Base-by-base conservation (phyloP, 176 grass and related monocot genomes). In the Pontederia crassipes region DNA sequence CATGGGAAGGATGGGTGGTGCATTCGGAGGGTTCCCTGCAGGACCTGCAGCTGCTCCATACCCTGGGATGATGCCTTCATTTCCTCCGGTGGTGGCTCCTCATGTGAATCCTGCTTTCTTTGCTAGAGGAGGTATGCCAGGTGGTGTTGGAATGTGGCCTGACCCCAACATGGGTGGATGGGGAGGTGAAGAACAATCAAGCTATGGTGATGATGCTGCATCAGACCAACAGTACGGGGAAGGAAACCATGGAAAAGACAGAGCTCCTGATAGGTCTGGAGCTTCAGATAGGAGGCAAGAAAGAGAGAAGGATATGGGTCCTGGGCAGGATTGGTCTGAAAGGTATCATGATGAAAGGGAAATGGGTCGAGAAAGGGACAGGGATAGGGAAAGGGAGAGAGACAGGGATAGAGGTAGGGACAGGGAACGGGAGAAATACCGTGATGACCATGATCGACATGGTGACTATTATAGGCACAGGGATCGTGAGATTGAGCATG, bases 91-190 rank as follows among this genome's bases (percentile, higher is more conserved):
- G 61, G 85, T 95, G 48, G 89, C 85, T 2, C 85, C 89, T 17
- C 89, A 95, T 82, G 75, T 95, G n/a, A 95, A 95, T 64, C 89
- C 89, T 1, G 81, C 89, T 73, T 95, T 95, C 78, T 89, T 95
- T 59, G 85, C 81, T 14, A 70, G 89, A 18, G 84, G 89, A 0
- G 89, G 79, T 53, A 88, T 88, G 85, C 72, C 59, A 14, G 72
- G 69, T 15, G 75, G 70, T 8, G 67, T 77, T 64, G 86, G 82
- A 12, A 95, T 95, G 89, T 95, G 89, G 85, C 72, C 85, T 4
- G 89, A 95, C 14, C 85, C 85, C 2, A 85, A 20, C 61, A 88
- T 95, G 81, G 81, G 81, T 10, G 73, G 78, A 16, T 89, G 89
- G 85, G 89, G 78, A 51, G 84, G 81, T 45, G 89, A 85, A 70